A percentile compares a stretch with the other conserved stretches of the same genome.
phyloP scores from a whole-genome alignment of 169 alveolate genomes.

The Eimeria falciformis region DNA sequence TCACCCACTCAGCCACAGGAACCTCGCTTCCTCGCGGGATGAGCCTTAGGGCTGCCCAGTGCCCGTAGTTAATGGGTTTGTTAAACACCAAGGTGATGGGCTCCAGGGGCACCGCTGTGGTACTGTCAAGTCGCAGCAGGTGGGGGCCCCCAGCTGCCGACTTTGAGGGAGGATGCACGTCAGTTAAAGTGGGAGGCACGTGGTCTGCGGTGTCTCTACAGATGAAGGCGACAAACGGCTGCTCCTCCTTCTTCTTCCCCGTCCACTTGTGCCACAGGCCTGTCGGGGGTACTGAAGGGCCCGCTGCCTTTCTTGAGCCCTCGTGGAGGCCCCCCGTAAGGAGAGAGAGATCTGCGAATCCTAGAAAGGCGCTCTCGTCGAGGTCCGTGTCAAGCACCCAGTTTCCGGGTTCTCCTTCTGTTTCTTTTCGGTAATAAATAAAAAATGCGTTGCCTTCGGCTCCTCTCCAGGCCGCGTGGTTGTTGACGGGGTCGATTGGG shows the following conservation, averaged over 20 bases:
- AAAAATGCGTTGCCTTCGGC: conserved; percentile 80
- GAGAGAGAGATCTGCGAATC: conserved; percentile 78
- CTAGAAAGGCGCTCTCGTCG: conserved; percentile 78
- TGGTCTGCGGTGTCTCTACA: conserved; percentile 79
- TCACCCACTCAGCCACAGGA: conserved; percentile 46
- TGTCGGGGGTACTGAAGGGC: conserved; percentile 72
- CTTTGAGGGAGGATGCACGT: conserved; percentile 73
- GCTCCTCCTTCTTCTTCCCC: conserved; percentile 77
- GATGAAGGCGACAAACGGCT: conserved; percentile 73
- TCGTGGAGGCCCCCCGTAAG: conserved; percentile 37
- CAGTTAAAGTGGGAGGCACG: conserved; percentile 78
- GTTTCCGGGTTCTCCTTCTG: conserved; percentile 72
- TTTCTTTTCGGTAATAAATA: conserved; percentile 74
- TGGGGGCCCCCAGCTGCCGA: conserved; percentile 19
- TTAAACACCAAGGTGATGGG: conserved; percentile 80
- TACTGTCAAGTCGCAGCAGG: conserved; percentile 71
- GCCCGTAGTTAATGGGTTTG: conserved; percentile 84
- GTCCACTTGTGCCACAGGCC: conserved; percentile 81
- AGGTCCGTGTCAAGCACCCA: conserved; percentile 83
- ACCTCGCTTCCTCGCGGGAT: background rate
- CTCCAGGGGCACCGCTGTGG: conserved; percentile 48
- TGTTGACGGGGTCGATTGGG: conserved; percentile 81
- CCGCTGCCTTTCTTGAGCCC: conserved; percentile 74
- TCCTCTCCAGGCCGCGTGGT: conserved; percentile 83
- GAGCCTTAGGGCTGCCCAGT: conserved; percentile 83